Evolutionary conservation across 1,284 basidiomycete species (phyloP).

Genomic region (Fistulina hepatica): DNA sequence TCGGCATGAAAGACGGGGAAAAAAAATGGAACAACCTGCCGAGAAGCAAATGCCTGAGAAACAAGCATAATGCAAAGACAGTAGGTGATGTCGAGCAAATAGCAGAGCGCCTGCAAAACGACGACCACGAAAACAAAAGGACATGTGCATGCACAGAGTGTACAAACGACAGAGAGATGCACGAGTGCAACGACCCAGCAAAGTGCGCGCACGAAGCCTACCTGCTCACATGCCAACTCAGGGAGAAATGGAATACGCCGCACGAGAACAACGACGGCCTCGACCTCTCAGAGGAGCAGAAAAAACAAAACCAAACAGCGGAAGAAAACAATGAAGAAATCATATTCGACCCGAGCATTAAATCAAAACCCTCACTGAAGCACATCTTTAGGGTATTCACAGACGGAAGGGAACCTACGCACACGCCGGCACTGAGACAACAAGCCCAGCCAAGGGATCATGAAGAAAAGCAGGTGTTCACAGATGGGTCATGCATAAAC

Average conservation of each 20-base stretch:
- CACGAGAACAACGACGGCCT: too few species aligned
- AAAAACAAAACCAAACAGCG: neutral
- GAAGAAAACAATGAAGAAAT: conserved; percentile 4
- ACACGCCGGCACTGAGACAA: neutral
- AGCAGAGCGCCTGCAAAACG: conserved; percentile 1
- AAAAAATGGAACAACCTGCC: neutral
- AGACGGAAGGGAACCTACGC: neutral
- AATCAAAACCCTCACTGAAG: conserved; percentile 1
- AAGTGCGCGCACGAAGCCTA: neutral
- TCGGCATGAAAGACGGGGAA: conserved; percentile 2
- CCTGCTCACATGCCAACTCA: neutral
- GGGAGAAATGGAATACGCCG: conserved; percentile 9
- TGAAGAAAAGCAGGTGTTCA: neutral
- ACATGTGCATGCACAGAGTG: neutral
- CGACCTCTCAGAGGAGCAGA: conserved; percentile 13
- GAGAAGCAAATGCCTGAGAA: conserved; percentile 11
- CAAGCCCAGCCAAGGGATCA: neutral
- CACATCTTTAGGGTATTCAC: conserved; percentile 15
- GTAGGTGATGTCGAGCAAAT: conserved; percentile 11
- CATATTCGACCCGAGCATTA: conserved; percentile 9
- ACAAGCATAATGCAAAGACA: conserved; percentile 12
- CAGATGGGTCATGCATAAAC: too few species aligned
- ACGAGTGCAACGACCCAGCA: neutral
- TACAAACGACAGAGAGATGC: neutral
- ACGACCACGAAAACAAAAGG: neutral